Base-by-base conservation (phyloP, 2,329 filamentous ascomycete species). In the Triangularia verruculosa region DNA sequence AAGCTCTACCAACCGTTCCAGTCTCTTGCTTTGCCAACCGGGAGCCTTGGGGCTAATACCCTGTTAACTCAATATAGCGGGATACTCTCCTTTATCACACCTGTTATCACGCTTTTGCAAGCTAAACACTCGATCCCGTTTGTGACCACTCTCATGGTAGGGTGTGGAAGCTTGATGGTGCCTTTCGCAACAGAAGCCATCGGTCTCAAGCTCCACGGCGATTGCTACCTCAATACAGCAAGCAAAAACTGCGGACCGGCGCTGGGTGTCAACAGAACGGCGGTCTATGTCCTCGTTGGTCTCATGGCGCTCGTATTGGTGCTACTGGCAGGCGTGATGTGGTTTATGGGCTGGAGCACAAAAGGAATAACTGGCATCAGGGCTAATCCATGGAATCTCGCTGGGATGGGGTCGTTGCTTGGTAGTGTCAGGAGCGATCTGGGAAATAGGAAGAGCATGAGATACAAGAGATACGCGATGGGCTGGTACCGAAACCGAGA, bases 1-100 rank as follows among this genome's bases (percentile, higher is more conserved):
- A 77, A 78, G 59, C 72, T 78, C 11, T 79, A 77, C 51, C 78
- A 79, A 62, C 80, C 79, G 1, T 81, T 81, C 67, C 76, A 78
- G 58, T 74, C 77, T 0, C 70, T 84, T 1, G 71, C 76, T 5
- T 71, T 69, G 8, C 66, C 71, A 0, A 68, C 71, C 0, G 80
- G 80, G 4, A 77, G 77, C 0, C 58, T 69, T 0, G 80, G 80
- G 0, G 67, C 69, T 0, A 74, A 81, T 30, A 80, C 80, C 0
- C 68, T 82, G 17, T 78, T 75, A 9, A 72, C 81, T 4, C 73
- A 77, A 59, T 81, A 79, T 39, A 72, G 72, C 8, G 78, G 79
- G 0, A 66, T 76, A 57, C 71, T 72, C 56, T 75, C 74, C 8
- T 69, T 81, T 7, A 32, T 75, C 0, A 69, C 72, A 0, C 78